Percentiles rank a stretch among this genome's conserved stretches.
Evolutionary conservation across 306 rosid species (phyloP).

Genomic region (Lathyrus tuberosus): DNA sequence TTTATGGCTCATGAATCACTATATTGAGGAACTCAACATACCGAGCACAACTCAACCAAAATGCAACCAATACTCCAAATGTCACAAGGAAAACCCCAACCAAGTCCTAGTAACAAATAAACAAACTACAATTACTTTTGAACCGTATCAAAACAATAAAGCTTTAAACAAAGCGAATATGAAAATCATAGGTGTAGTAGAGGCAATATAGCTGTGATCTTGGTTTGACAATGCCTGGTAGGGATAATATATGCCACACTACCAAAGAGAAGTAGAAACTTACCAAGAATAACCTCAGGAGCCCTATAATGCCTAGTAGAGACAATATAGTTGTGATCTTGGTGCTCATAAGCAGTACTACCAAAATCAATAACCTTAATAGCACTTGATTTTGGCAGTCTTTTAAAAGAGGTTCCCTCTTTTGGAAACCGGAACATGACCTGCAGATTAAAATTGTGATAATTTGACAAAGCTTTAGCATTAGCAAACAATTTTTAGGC

Average conservation of each 20-base stretch:
- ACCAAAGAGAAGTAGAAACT: slow-evolving; percentile 21
- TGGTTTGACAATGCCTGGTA: not conserved
- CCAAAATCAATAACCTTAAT: slow-evolving; percentile 92
- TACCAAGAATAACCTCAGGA: slow-evolving; percentile 88
- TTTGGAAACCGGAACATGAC: slow-evolving; percentile 18
- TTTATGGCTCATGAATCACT: slow-evolving; percentile 13
- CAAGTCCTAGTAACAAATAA: slow-evolving; percentile 70
- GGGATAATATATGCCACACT: not conserved
- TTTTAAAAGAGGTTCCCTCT: slow-evolving; percentile 18
- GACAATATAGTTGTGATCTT: slow-evolving; percentile 79
- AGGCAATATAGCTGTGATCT: not conserved
- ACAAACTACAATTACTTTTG: slow-evolving; percentile 14
- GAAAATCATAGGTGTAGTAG: slow-evolving; percentile 12
- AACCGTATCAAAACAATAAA: not conserved
- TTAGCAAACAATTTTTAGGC: not conserved
- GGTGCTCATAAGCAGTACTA: slow-evolving; percentile 79
- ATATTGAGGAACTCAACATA: slow-evolving; percentile 47
- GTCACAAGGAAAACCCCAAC: slow-evolving; percentile 90
- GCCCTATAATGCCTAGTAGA: slow-evolving; percentile 88
- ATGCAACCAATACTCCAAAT: slow-evolving; percentile 91
- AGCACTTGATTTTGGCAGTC: slow-evolving; percentile 74
- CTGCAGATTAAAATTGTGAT: slow-evolving; percentile 12
- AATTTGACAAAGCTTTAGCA: not conserved
- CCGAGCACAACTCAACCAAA: slow-evolving; percentile 86
- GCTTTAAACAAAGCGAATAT: not conserved